Evolutionary conservation across 768 basidiomycete genomes (phyloP), one percentile per base, ranked within the genome.

Genomic region (Pisolithus tinctorius): DNA sequence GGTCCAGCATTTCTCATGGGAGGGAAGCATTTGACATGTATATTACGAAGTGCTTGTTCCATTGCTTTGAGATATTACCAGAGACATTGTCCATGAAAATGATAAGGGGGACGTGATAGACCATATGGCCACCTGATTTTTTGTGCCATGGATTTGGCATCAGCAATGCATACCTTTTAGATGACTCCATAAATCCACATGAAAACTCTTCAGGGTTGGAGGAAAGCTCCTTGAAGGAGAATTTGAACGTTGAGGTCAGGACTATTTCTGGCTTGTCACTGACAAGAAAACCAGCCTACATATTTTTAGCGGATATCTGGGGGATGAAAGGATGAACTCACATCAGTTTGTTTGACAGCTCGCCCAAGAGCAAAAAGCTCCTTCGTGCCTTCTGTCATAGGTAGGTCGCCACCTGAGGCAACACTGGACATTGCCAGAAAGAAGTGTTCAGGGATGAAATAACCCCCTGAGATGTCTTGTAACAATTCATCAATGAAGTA

Each of bases 41-140:
- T 0, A 70, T 64, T 44, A 74, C 75, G 58, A 61, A 67, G 48
- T 77, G 76, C 45, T 75, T 73, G 54, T 76, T 77, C 66, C 68
- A 77, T 34, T 68, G 68, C 54, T 77, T 77, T 4, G 67, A 70
- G 9, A 62, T 54, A 51, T 76, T 76, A 8, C 73, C 74, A 0
- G 73, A 77, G 0, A 74, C 69, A 57, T 77, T 72, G 48, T 77
- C 74, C 51, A 53, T 53, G 23, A 53, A 53, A 10, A 53, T 48
- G 3, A 53, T 48, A 0, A 48, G 47, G 1, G 47, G 51, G 2
- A 52, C 46, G 7, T 26, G 1, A 30, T 45, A 45, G 4, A 45
- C 43, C 43, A 45, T 45, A 1, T 8, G 7, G 16, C 43, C 43
- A 11, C 13, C 26, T 1, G 27, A 11, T n/a, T 45, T 45, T 29